These are phyloP conservation scores for Myrica gale DNA, from an alignment of 306 rosid species.

Conservation along the genomic window DNA sequence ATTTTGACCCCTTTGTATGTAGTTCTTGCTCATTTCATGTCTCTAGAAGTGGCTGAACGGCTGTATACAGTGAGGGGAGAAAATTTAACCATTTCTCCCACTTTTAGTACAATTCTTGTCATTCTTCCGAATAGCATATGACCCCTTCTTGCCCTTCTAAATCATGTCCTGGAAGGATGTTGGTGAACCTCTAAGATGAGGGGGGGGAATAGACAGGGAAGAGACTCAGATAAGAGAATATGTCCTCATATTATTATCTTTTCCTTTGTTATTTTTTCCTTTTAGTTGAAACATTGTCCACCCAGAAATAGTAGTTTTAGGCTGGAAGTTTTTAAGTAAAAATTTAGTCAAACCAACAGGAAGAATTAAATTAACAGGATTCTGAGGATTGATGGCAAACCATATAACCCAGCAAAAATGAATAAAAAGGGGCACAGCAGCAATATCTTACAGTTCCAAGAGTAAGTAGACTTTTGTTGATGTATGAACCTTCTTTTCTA, in stretches of 20 bases:
- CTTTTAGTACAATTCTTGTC: background rate
- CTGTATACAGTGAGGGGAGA: background rate
- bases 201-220: background rate
- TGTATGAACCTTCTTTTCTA: slow-evolving; percentile 89
- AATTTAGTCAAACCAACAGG: background rate
- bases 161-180: background rate
- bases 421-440: slow-evolving; percentile 10
- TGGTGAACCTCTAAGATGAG: background rate
- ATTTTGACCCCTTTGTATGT: background rate
- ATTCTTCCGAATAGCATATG: background rate
- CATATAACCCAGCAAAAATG: slow-evolving; percentile 5
- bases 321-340: background rate
- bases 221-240: background rate
- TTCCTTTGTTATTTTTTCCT: background rate
- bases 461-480: slow-evolving; percentile 82
- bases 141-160: background rate
- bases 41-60: background rate
- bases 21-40: background rate
- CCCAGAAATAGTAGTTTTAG: no score
- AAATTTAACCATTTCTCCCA: background rate
- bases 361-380: slow-evolving; percentile 3
- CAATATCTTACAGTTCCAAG: slow-evolving; percentile 77
- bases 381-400: slow-evolving; percentile 3
- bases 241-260: background rate
- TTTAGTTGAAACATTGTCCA: no score